Conservation (phyloP, 1,284 basidiomycete genomes). For the Rhizoctonia solani region DNA sequence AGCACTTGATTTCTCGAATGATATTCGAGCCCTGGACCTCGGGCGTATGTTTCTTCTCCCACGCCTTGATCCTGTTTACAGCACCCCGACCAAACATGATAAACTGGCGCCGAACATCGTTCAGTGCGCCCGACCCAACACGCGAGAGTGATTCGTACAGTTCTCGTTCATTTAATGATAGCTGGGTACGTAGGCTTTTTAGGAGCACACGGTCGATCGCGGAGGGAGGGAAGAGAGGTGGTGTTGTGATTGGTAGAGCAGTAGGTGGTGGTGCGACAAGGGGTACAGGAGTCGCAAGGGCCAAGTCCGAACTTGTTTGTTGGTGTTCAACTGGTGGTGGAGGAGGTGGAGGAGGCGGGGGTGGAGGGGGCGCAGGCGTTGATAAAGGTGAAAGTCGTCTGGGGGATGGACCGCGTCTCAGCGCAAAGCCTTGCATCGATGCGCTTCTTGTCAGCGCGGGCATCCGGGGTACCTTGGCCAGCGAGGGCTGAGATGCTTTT, state of each 20-base stretch:
- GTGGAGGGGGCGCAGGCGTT: constrained; percentile 37
- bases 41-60: constrained; percentile 64
- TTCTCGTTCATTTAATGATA: constrained; percentile 53
- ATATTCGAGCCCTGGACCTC: constrained; percentile 39
- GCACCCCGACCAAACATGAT: constrained; percentile 55
- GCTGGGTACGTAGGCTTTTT: neutral
- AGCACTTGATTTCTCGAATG: constrained; percentile 41
- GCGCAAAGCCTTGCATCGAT: constrained; percentile 38
- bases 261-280: constrained; percentile 29
- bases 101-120: constrained; percentile 66
- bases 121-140: constrained; percentile 55
- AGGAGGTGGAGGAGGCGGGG: constrained; percentile 39
- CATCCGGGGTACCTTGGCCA: constrained; percentile 47
- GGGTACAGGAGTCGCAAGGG: neutral
- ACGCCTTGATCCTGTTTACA: constrained; percentile 57
- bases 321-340: constrained; percentile 36
- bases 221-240: constrained; percentile 36
- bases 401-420: constrained; percentile 38
- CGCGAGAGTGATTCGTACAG: constrained; percentile 58
- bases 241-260: constrained; percentile 25
- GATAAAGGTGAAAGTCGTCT: constrained; percentile 39
- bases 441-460: constrained; percentile 39
- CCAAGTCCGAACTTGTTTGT: neutral
- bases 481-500: constrained; percentile 40
- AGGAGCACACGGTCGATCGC: constrained; percentile 21